Evolutionary conservation across 2,329 filamentous ascomycete genomes (phyloP).

Genomic region (Dendrostoma leiphaemia): DNA sequence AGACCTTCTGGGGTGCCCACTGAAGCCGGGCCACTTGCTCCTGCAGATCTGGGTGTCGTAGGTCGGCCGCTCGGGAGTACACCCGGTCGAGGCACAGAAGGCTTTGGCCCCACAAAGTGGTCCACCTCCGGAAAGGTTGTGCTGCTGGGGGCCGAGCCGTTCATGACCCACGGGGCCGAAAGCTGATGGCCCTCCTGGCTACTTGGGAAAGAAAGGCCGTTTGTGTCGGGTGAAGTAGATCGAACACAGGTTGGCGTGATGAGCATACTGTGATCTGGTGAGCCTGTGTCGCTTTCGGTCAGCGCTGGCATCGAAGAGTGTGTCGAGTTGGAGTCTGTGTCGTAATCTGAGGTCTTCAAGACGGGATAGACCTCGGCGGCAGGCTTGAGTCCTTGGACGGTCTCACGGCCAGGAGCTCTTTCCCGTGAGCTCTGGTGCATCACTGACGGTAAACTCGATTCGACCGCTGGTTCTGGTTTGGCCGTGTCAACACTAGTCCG

Average conservation of each 20-base stretch:
- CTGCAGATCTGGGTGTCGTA: background rate
- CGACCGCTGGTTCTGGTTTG: background rate
- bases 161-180: background rate
- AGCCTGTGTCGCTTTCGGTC: slow-evolving; percentile 27
- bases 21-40: background rate
- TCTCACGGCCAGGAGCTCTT: background rate
- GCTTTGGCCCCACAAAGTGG: background rate
- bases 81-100: background rate
- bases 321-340: slow-evolving; percentile 19
- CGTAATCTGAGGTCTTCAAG: background rate
- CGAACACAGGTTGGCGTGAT: slow-evolving; percentile 25
- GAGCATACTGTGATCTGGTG: slow-evolving; percentile 28
- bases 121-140: background rate
- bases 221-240: slow-evolving; percentile 16
- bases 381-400: slow-evolving; percentile 1
- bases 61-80: background rate
- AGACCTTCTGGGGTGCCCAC: background rate
- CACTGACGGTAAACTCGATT: background rate
- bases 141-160: slow-evolving; percentile 4
- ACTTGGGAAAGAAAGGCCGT: slow-evolving; percentile 2
- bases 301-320: slow-evolving; percentile 31
- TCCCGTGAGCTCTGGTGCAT: background rate
- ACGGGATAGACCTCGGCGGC: slow-evolving; percentile 6
- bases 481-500: background rate
- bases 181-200: slow-evolving; percentile 7